Evolutionary conservation across 768 basidiomycete genomes (phyloP).

Genomic region (Phlebiopsis gigantea): DNA sequence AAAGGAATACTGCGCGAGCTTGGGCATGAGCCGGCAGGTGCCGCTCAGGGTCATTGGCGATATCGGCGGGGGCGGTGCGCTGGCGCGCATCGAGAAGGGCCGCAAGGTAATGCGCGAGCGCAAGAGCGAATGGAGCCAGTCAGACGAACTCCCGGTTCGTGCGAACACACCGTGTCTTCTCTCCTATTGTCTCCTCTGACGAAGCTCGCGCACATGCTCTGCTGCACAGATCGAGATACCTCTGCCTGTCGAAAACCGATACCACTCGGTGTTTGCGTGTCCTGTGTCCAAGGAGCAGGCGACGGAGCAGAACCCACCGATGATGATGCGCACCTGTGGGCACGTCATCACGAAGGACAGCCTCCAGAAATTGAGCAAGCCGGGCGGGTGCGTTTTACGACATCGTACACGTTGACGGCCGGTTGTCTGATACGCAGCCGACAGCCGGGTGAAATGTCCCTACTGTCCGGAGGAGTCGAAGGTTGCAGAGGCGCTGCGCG

Average conservation of each 20-base stretch:
- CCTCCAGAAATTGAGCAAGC: constrained; percentile 82
- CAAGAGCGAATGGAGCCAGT: constrained; percentile 89
- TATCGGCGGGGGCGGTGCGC: constrained; percentile 86
- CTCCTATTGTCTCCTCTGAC: background rate
- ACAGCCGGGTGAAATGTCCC: constrained; percentile 90
- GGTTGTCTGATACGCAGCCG: background rate
- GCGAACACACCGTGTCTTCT: background rate
- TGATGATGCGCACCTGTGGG: constrained; percentile 92
- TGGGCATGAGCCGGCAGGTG: constrained; percentile 86
- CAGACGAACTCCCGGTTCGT: constrained; percentile 82
- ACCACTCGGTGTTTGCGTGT: constrained; percentile 96
- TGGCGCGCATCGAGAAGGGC: constrained; percentile 92
- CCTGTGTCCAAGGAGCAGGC: constrained; percentile 98
- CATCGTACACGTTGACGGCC: background rate
- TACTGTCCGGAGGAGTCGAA: constrained; percentile 87
- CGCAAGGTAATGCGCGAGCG: constrained; percentile 89
- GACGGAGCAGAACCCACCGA: constrained; percentile 88
- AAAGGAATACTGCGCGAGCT: constrained; percentile 80
- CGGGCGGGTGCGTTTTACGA: constrained; percentile 59
- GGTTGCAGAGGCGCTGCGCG: constrained; percentile 48
- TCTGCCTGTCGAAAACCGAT: constrained; percentile 77
- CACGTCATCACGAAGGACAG: constrained; percentile 95
- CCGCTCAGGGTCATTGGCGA: constrained; percentile 88
- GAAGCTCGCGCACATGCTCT: background rate
- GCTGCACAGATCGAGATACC: constrained; percentile 84